These are phyloP conservation scores for Baorangia bicolor DNA, from an alignment of 768 basidiomycete species.

Conservation along the genomic window DNA sequence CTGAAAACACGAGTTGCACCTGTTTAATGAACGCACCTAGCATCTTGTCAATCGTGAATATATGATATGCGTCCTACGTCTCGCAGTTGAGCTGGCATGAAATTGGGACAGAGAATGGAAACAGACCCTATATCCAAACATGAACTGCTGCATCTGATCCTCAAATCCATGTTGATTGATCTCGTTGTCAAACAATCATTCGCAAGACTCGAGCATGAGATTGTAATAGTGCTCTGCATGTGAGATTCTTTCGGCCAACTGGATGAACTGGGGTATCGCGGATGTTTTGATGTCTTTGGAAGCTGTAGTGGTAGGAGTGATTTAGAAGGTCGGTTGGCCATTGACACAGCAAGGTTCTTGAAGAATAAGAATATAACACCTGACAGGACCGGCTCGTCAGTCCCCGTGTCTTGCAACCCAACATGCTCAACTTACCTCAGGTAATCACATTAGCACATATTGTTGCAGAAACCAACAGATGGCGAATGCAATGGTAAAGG, in stretches of 20 bases:
- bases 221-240: slow-evolving; percentile 74
- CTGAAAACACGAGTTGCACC: slow-evolving; percentile 65
- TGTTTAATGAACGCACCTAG: slow-evolving; percentile 87
- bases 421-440: slow-evolving; percentile 62
- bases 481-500: too few relatives aligned
- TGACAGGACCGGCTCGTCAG: slow-evolving; percentile 31
- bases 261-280: slow-evolving; percentile 26
- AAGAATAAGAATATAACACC: slow-evolving; percentile 79
- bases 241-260: slow-evolving; percentile 35
- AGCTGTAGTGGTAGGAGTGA: background rate
- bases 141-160: slow-evolving; percentile 81
- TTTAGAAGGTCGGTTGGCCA: slow-evolving; percentile 32
- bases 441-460: slow-evolving; percentile 81
- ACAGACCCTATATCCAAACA: slow-evolving; percentile 80
- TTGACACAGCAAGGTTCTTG: slow-evolving; percentile 61
- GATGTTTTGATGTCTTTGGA: slow-evolving; percentile 33
- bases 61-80: slow-evolving; percentile 67
- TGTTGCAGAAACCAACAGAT: slow-evolving; percentile 91
- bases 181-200: slow-evolving; percentile 89
- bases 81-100: background rate
- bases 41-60: slow-evolving; percentile 92
- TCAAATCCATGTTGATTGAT: slow-evolving; percentile 85
- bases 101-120: background rate
- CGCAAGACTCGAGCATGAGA: slow-evolving; percentile 80
- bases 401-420: background rate